Conservation (phyloP, 441 rosid species). For the Metrosideros polymorpha region DNA sequence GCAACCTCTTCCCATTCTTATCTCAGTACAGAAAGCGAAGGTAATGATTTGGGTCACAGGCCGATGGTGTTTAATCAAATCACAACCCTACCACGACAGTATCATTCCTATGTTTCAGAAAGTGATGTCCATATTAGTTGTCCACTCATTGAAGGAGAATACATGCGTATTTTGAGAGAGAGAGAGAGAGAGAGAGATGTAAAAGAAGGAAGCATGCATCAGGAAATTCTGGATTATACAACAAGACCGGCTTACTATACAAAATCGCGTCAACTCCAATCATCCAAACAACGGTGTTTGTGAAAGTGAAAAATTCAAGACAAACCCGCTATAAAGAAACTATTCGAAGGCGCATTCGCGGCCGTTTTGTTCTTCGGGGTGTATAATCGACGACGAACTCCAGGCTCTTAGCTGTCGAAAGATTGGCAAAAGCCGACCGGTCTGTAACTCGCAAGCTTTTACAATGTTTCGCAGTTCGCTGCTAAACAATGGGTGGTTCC, state of each 20-base stretch:
- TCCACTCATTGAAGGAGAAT: not conserved
- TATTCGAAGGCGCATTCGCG: not conserved
- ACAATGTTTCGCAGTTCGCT: not conserved
- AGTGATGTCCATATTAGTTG: not conserved
- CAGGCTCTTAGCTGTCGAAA: too few relatives aligned
- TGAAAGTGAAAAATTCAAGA: not conserved
- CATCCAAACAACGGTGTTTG: not conserved
- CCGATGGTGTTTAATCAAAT: not conserved
- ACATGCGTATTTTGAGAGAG: not conserved
- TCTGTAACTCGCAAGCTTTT: not conserved
- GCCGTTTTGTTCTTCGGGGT: not conserved
- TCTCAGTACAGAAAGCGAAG: not conserved
- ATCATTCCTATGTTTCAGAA: not conserved
- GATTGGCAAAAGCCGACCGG: not conserved
- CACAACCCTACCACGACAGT: not conserved
- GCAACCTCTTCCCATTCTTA: not conserved
- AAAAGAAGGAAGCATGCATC: not conserved
- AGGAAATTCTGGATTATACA: not conserved
- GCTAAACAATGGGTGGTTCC: not conserved
- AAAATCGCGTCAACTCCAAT: not conserved
- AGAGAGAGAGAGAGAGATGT: not conserved
- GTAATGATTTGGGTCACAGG: not conserved
- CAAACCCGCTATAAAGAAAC: not conserved
- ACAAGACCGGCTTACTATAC: not conserved
- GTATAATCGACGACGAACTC: too few relatives aligned